A percentile compares a stretch with the other conserved stretches of the same genome.
phyloP scores from a whole-genome alignment of 169 alveolate genomes.

The Perkinsus olseni region DNA sequence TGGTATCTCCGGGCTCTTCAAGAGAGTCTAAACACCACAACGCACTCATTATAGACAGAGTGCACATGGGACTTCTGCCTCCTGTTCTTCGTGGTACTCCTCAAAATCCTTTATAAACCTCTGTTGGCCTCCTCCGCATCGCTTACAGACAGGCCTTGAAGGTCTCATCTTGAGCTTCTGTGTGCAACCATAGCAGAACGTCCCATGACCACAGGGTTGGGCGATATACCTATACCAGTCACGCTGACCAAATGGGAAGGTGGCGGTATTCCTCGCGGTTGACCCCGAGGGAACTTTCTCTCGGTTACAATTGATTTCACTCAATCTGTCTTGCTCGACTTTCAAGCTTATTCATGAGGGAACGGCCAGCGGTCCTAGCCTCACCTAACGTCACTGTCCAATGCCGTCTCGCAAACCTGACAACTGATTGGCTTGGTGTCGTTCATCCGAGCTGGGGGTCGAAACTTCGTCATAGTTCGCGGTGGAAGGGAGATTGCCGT shows the following conservation, averaged over 20 bases:
- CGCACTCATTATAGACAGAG: no score
- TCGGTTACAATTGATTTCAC: no score
- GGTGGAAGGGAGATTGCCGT: not conserved
- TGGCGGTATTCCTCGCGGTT: no score
- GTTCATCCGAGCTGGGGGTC: not conserved
- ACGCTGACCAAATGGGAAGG: no score
- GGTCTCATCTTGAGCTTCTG: not conserved
- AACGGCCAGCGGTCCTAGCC: not conserved
- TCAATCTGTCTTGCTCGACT: no score
- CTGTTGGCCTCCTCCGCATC: not conserved
- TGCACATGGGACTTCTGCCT: not conserved
- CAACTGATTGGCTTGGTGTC: not conserved
- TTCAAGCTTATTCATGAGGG: no score
- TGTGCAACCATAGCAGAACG: not conserved
- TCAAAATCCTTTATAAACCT: not conserved
- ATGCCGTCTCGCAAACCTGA: not conserved
- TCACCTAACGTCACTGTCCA: not conserved
- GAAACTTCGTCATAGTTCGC: not conserved
- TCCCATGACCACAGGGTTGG: not conserved
- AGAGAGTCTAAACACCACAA: no score
- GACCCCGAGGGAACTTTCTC: no score
- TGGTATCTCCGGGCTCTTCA: not conserved
- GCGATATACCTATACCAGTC: not conserved
- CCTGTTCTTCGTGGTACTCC: not conserved
- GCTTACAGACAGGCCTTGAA: not conserved